Base-by-base conservation (phyloP, 129 eudicot genomes). In the Arctium minus region DNA sequence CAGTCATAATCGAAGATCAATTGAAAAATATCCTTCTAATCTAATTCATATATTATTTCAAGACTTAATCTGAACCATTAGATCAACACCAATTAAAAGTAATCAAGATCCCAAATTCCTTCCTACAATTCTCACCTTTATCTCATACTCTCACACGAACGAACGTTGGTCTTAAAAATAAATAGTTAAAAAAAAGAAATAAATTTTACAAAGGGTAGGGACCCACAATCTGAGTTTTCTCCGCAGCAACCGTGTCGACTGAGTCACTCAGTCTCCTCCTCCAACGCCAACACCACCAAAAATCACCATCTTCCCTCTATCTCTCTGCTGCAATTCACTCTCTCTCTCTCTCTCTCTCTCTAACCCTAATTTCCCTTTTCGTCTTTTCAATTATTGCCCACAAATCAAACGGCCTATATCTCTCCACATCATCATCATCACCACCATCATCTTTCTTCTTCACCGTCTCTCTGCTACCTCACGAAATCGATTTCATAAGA, bases 361-460 rank as follows among this genome's bases (percentile, higher is more conserved):
- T 70, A 81, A 69, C 76, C 75, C 81, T 77, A 69, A 73, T 67
- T 74, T 72, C 77, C 89, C 69, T 84, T 88, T 86, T 70, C 70
- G 81, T 75, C 88, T 81, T 81, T 83, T 84, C 87, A 31, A 39
- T 56, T 40, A 70, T 67, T 53, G 6, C 67, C 75, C 78, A 11
- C 13, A 79, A 22, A 88, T 88, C 94, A 31, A 60, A 88, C 92
- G 89, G 79, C 86, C 32, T 79, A 42, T 68, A 80, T 76, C 77
- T 77, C 65, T 80, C 94, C 92, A 86, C 91, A 85, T 86, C 84
- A 69, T 65, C 82, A 81, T 36, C 92, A 67, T 83, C 89, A 29
- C 77, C 87, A 9, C 81, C 87, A 9, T 74, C 13, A 56, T 33
- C 82, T 60, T 77, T 83, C 87, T 75, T 82, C 89, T 72, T 73